Percentiles rank a stretch among this genome's conserved stretches.
phyloP scores from a whole-genome alignment of 805 yeast genomes.

The Candida oleophila region DNA sequence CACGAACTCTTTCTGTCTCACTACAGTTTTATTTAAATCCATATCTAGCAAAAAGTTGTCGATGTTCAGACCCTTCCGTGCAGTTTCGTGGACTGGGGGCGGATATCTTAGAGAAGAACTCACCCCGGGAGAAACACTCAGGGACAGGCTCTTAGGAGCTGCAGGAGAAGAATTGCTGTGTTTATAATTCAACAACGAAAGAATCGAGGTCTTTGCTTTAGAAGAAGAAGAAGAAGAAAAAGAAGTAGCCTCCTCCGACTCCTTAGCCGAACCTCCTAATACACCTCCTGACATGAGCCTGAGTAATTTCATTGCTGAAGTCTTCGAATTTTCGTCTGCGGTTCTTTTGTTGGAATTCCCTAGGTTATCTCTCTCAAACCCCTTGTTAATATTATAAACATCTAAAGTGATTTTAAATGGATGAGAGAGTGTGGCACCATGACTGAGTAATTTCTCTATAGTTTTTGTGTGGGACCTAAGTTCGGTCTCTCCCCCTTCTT shows the following conservation, averaged over 20 bases:
- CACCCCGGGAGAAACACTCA: not conserved
- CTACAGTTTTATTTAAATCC: slow-evolving; percentile 12
- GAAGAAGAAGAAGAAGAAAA: not conserved
- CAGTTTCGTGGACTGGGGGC: not conserved
- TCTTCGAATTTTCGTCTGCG: not conserved
- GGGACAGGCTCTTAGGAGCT: not conserved
- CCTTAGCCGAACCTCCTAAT: not conserved
- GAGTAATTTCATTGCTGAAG: not conserved
- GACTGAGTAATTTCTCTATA: slow-evolving; percentile 9
- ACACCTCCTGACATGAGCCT: not conserved
- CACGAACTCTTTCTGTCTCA: slow-evolving; percentile 13
- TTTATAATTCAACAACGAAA: not conserved
- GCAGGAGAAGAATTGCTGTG: not conserved
- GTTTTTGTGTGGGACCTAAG: slow-evolving; percentile 8
- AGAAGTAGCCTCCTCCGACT: not conserved
- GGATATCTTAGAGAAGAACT: not conserved
- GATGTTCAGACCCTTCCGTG: slow-evolving; percentile 3
- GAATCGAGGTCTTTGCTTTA: not conserved
- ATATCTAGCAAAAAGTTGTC: slow-evolving; percentile 15
- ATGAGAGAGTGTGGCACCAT: slow-evolving; percentile 9
- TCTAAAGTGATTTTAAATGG: slow-evolving; percentile 18
- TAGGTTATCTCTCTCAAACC: not conserved
- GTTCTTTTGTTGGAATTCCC: slow-evolving; percentile 2
- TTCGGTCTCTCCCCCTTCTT: slow-evolving; percentile 9
- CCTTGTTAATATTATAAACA: slow-evolving; percentile 13